Evolutionary conservation across 108 stramenopile species (phyloP), one percentile per base, ranked within the genome.

Genomic region (Skeletonema marinoi): DNA sequence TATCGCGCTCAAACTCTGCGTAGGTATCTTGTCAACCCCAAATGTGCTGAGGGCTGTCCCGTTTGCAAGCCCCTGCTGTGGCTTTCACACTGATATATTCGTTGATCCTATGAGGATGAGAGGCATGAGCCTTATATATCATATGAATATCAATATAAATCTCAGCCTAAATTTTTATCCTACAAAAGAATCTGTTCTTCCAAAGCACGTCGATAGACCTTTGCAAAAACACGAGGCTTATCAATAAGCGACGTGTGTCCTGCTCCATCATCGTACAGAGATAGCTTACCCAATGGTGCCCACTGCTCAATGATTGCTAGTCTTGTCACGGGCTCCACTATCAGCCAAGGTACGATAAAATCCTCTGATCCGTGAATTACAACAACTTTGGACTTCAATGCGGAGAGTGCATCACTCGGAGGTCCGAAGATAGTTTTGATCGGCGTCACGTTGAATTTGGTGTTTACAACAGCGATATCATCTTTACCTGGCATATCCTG

Each of bases 281-380:
- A 66, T 13, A 78, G 42, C 61, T 50, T 54, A 54, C 65, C 77
- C 12, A 19, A 8, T 13, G 71, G 77, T 13, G 74, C 74, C 68
- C 68, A 75, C 32, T 70, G 54, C 58, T 75, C 74, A 32, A 70
- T 58, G 21, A 70, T 75, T 17, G 74, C 74, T 13, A 73, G 64
- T 11, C 39, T 73, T 8, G 72, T 73, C 62, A 78, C 61, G 33
- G 60, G 42, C 3, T 73, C 72, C 11, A 78, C 77, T 8, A 65
- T 29, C 33, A 56, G 6, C 31, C 38, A 64, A 19, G 71, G 71
- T 25, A 66, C 71, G 33, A 65, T 63, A 29, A 54, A 36, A 35
- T 77, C 77, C 3, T 46, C 21, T 2, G 70, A 63, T 13, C 77
- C 77, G 32, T 77, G 77, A 14, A 77, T 77, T 6, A 77, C 77